Evolutionary conservation across 352 stramenopile genomes (phyloP), one percentile per base, ranked within the genome.

Genomic region (Phytophthora pluvialis): DNA sequence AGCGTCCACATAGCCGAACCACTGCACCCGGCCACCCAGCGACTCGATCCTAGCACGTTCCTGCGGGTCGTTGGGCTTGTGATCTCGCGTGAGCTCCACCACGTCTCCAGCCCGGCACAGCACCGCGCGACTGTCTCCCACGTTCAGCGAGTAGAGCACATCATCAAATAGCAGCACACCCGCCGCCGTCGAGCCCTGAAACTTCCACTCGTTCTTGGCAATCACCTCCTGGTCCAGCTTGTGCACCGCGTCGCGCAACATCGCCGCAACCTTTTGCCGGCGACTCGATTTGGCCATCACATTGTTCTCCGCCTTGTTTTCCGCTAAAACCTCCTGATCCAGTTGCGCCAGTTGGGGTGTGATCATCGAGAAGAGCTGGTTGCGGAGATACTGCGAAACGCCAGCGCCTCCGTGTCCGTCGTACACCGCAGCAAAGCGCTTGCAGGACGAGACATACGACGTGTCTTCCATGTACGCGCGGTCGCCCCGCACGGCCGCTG

Each of bases 51-150:
- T 79, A 12, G 77, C 57, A 49, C 81, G 67, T 77, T 97, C 89
- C 9, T 76, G 62, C 1, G 80, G 77, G 52, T 97, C 81, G 50
- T 97, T 97, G 0, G 91, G 90, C 70, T 97, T 97, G 65, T 98
- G 90, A 62, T 97, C 89, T 5, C 73, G 73, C n/a, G 88, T 96
- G 18, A 96, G 74, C 4, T 92, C 80, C 7, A 96, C 64, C 0
- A 67, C 85, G 11, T 90, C 60, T 33, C 88, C 88, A 13, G 62
- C 76, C 35, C 95, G 86, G 69, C 93, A 97, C 51, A 99, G 74
- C 29, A 99, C 89, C 4, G 95, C 96, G 28, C 97, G 90, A 66
- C 86, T 98, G 62, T 99, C 97, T 21, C 97, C 97, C n/a, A 98
- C 86, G 67, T 99, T 99, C 21, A 94, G 58, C 31, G 82, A 87